These are phyloP conservation scores for Phytopythium cucurbitacearum DNA, from an alignment of 352 stramenopile species.

Conservation along the genomic window DNA sequence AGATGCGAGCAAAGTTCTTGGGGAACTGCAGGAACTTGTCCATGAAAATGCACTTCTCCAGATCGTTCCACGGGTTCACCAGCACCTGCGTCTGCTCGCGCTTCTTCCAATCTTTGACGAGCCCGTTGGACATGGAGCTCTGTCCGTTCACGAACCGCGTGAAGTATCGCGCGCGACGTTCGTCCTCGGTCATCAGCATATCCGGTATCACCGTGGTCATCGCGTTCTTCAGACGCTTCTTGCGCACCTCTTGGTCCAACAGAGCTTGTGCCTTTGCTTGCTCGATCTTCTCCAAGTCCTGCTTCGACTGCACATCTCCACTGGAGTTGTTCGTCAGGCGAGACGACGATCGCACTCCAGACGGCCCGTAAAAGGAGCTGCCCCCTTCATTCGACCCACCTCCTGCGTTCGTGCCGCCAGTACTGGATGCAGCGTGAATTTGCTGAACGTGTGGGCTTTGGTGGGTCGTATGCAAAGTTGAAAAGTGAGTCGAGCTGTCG, in stretches of 20 bases:
- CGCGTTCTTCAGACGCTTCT: slow-evolving; percentile 81
- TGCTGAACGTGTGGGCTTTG: slow-evolving; percentile 34
- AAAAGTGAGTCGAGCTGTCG: slow-evolving; percentile 12
- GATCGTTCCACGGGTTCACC: slow-evolving; percentile 96
- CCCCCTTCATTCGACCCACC: not conserved
- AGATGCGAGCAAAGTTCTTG: slow-evolving; percentile 98
- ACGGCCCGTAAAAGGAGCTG: slow-evolving; percentile 11
- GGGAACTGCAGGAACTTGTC: slow-evolving; percentile 99
- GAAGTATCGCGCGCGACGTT: slow-evolving; percentile 52
- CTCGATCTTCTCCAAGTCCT: slow-evolving; percentile 79
- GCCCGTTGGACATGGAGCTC: slow-evolving; percentile 58
- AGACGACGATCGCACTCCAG: slow-evolving; percentile 70
- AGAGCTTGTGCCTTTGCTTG: slow-evolving; percentile 70
- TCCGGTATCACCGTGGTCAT: slow-evolving; percentile 80
- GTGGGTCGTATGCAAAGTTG: slow-evolving; percentile 31
- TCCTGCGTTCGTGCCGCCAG: slow-evolving; percentile 9
- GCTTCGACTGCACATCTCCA: slow-evolving; percentile 60
- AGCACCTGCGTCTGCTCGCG: slow-evolving; percentile 67
- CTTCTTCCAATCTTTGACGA: slow-evolving; percentile 55
- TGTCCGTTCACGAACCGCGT: slow-evolving; percentile 48
- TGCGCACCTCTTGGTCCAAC: slow-evolving; percentile 76
- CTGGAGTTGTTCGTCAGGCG: slow-evolving; percentile 85
- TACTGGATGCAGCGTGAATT: slow-evolving; percentile 32
- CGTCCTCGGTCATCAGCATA: slow-evolving; percentile 67
- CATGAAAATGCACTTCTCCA: slow-evolving; percentile 99